Evolutionary conservation across 345 rosid genomes (phyloP).

Genomic region (Gossypium arboreum): DNA sequence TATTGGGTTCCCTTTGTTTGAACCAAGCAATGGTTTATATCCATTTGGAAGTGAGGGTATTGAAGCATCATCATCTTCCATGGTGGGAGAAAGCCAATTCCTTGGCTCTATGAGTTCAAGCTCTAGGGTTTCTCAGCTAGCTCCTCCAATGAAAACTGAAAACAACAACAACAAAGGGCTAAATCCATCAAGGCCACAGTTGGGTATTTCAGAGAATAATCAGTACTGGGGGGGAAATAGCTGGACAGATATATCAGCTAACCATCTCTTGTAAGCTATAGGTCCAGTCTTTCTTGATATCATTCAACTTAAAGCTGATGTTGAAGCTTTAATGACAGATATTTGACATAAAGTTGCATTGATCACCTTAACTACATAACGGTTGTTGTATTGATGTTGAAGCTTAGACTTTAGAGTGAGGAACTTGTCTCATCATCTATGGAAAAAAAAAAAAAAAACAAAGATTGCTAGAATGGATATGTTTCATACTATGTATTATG

Average conservation of each 20-base stretch:
- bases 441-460: constrained; percentile 10
- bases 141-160: constrained; percentile 59
- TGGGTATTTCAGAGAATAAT: constrained; percentile 36
- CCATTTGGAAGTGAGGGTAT: constrained; percentile 42
- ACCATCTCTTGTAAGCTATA: too few relatives aligned
- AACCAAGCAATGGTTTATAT: constrained; percentile 34
- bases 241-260: constrained; percentile 41
- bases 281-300: not conserved
- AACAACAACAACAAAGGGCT: constrained; percentile 23
- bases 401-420: not conserved
- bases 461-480: constrained; percentile 15
- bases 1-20: constrained; percentile 52
- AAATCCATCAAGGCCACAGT: constrained; percentile 35
- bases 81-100: constrained; percentile 28
- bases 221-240: constrained; percentile 43
- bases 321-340: constrained; percentile 15
- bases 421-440: constrained; percentile 5
- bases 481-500: not conserved
- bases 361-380: not conserved
- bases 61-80: constrained; percentile 37
- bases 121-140: constrained; percentile 54
- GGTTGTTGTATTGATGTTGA: not conserved
- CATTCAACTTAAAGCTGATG: not conserved
- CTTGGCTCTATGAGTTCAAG: constrained; percentile 26
- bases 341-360: not conserved